A percentile compares a stretch with the other conserved stretches of the same genome.
These are phyloP conservation scores for Dioscorea dumetorum DNA, from an alignment of 106 monocot species.

Conservation along the genomic window DNA sequence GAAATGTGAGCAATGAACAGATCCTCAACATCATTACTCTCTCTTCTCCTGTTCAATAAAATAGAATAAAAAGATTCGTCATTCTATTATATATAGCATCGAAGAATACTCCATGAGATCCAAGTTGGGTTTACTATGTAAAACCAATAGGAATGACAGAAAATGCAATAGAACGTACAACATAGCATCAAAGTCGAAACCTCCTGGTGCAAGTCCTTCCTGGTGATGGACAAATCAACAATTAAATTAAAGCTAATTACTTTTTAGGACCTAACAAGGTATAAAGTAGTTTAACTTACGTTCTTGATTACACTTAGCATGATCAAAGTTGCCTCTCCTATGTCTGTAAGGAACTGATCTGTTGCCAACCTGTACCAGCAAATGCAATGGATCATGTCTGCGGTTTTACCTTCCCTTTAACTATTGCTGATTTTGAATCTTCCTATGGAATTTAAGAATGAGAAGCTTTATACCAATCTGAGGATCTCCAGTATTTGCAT, in stretches of 20 bases:
- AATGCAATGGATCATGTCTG: neutral
- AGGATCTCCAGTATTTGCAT: slow-evolving; percentile 98
- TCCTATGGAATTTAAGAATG: neutral
- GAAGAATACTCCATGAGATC: neutral
- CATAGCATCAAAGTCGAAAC: slow-evolving; percentile 98
- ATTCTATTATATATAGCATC: neutral
- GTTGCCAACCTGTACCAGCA: slow-evolving; percentile 82
- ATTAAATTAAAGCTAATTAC: neutral
- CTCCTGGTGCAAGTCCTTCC: slow-evolving; percentile 97
- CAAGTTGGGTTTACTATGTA: too few relatives aligned
- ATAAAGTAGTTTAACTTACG: slow-evolving; percentile 30
- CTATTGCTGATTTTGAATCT: too few relatives aligned
- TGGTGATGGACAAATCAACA: slow-evolving; percentile 4
- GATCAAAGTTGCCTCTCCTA: slow-evolving; percentile 85
- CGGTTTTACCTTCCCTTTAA: too few relatives aligned
- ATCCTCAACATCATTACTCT: slow-evolving; percentile 95
- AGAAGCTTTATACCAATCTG: slow-evolving; percentile 57
- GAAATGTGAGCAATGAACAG: slow-evolving; percentile 90
- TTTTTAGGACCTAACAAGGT: neutral
- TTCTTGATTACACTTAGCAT: slow-evolving; percentile 93
- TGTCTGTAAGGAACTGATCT: slow-evolving; percentile 91
- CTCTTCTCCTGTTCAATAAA: slow-evolving; percentile 51
- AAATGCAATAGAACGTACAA: slow-evolving; percentile 24
- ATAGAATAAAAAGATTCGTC: too few relatives aligned
- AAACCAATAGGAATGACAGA: too few relatives aligned